Conservation (phyloP, 1,284 basidiomycete species). For the Rhodotorula sp. region DNA sequence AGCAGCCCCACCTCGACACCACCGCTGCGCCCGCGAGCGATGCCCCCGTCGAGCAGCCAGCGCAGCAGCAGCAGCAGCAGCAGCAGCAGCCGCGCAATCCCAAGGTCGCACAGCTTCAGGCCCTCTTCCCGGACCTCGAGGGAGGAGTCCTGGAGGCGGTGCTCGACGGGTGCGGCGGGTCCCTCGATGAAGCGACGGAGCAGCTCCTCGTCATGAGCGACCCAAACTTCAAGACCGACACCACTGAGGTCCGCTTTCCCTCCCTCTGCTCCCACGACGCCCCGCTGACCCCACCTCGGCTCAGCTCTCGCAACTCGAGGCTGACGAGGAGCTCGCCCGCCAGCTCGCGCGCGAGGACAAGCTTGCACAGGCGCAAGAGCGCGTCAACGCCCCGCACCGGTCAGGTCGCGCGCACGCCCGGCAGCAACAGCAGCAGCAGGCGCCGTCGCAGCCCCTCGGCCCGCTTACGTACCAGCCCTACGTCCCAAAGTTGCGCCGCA, state of each 20-base stretch:
- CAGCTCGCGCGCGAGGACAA: slow-evolving; percentile 34
- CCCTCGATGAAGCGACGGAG: slow-evolving; percentile 25
- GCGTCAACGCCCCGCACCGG: neutral
- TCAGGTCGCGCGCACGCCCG: neutral
- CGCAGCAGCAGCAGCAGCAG: neutral
- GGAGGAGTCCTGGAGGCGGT: slow-evolving; percentile 33
- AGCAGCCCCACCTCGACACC: too few species aligned
- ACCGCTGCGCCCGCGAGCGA: neutral
- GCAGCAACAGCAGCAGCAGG: neutral
- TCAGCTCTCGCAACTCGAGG: slow-evolving; percentile 26
- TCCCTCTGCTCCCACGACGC: too few species aligned
- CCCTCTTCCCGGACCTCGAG: slow-evolving; percentile 30
- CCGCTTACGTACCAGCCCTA: slow-evolving; percentile 33
- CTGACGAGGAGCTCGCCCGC: slow-evolving; percentile 31
- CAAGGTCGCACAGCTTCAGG: slow-evolving; percentile 16
- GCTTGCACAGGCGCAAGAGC: slow-evolving; percentile 1
- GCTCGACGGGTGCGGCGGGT: slow-evolving; percentile 15
- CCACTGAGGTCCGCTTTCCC: slow-evolving; percentile 12
- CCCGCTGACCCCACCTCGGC: neutral
- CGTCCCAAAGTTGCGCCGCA: slow-evolving; percentile 23
- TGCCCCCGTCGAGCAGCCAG: neutral
- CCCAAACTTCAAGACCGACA: slow-evolving; percentile 19
- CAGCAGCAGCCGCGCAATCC: slow-evolving; percentile 3
- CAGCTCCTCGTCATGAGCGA: slow-evolving; percentile 33
- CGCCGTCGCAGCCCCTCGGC: neutral